Percentiles rank a stretch among this genome's conserved stretches.
Conservation (phyloP, 345 rosid genomes). For the Punica granatum region DNA sequence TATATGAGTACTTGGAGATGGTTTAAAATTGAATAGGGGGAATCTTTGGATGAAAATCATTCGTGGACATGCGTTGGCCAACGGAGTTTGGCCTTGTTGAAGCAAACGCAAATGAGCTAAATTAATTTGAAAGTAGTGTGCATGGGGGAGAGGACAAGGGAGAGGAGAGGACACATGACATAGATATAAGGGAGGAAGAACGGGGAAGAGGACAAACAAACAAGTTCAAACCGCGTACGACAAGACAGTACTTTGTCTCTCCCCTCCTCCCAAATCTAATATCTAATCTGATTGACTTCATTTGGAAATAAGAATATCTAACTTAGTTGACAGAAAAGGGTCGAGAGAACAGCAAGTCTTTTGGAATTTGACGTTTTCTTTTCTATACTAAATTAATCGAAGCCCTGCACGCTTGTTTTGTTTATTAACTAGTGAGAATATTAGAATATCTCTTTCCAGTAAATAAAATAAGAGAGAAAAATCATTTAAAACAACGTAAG, state of each 20-base stretch:
- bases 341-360: too few species aligned
- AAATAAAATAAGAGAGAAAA: not conserved
- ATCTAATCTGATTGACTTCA: not conserved
- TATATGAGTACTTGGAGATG: too few species aligned
- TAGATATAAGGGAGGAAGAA: not conserved
- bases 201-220: not conserved
- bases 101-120: not conserved
- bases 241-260: conserved; percentile 7
- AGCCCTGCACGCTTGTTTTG: not conserved
- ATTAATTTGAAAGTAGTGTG: not conserved
- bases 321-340: not conserved
- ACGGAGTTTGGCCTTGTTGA: too few species aligned
- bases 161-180: too few species aligned
- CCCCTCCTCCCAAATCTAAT: not conserved
- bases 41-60: too few species aligned
- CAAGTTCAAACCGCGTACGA: conserved; percentile 4
- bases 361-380: not conserved
- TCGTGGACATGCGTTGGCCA: too few species aligned
- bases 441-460: not conserved
- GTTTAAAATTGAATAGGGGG: too few species aligned
- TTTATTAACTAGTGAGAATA: not conserved
- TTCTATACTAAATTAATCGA: too few species aligned
- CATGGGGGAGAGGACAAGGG: not conserved
- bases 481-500: not conserved
- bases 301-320: not conserved